Evolutionary conservation across 176 grass and related monocot species (phyloP), one percentile per base, ranked within the genome.

Genomic region (Poa pratensis): DNA sequence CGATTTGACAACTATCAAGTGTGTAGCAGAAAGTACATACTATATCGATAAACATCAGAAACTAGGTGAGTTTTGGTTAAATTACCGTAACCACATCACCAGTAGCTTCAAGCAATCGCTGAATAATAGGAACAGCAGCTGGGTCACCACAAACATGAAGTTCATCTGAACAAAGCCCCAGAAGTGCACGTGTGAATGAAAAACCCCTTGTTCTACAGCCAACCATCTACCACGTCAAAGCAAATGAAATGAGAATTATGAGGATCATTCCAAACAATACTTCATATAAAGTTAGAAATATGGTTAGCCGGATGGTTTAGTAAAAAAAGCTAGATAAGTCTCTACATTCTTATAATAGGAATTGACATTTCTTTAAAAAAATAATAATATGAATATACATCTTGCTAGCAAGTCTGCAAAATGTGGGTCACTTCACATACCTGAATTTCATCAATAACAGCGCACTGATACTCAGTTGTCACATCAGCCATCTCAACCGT

Each of bases 371-470:
- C 1, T 18, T 27, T 74, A 50, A 74, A 1, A 71, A 12, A 46
- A 73, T 72, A 26, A 49, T 18, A 73, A 73, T 73, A 55, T 73
- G 73, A 65, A 79, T 75, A 28, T 51, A 71, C 22, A 76, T 79
- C 8, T 65, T 16, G 43, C 48, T 86, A 69, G 68, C 62, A 78
- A 34, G 66, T 84, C 19, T 62, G 42, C 20, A 46, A 85, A 88
- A 81, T 52, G 32, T 12, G 17, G 49, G 15, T 78, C 59, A 70
- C 60, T 80, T 61, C 16, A 88, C 54, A 18, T 78, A 98, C 96
- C 96, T 98, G 96, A 85, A 98, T 95, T 90, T 98, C 96, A 90
- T 98, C 96, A 84, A 98, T 95, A 79, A 98, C 79, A 81, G 89
- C 93, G 52, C 96, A 98, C 5, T 92, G 89, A 82, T 95, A 98